phyloP scores from a whole-genome alignment of 2,329 filamentous ascomycete species.

The Didymella keratinophila region DNA sequence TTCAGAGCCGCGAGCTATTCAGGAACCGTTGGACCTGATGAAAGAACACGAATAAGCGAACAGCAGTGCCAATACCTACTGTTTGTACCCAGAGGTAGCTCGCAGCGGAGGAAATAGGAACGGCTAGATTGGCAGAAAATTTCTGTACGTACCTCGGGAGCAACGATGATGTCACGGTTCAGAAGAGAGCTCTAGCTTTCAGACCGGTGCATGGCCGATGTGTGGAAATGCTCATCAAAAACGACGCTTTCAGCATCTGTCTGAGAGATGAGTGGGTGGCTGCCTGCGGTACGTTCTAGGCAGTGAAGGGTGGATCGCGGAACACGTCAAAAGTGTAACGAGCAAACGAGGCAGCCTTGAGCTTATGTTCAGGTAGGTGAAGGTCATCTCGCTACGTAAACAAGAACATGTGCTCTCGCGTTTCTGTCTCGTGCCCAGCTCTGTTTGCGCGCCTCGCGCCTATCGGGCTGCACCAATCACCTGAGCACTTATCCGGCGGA shows the following conservation, averaged over 20 bases:
- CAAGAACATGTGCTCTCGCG: constrained; percentile 36
- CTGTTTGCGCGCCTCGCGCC: constrained; percentile 24
- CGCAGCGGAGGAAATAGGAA: constrained; percentile 21
- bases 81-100: constrained; percentile 14
- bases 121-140: constrained; percentile 22
- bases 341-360: constrained; percentile 14
- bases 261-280: constrained; percentile 9
- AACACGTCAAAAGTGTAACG: neutral
- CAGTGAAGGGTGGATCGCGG: neutral
- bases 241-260: constrained; percentile 16
- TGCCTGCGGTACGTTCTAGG: constrained; percentile 16
- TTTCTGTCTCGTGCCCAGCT: constrained; percentile 28
- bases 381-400: constrained; percentile 24
- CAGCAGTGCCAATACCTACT: constrained; percentile 16
- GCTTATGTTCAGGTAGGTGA: constrained; percentile 1
- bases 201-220: constrained; percentile 19
- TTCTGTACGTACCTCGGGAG: constrained; percentile 37
- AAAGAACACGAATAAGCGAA: constrained; percentile 25
- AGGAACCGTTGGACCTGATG: constrained; percentile 12
- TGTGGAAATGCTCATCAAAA: constrained; percentile 12
- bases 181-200: constrained; percentile 26
- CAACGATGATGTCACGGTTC: constrained; percentile 42
- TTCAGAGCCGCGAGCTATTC: constrained; percentile 23
- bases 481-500: constrained; percentile 6
- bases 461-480: constrained; percentile 12